Evolutionary conservation across 306 rosid genomes (phyloP), one percentile per base, ranked within the genome.

Genomic region (Castanea sativa): DNA sequence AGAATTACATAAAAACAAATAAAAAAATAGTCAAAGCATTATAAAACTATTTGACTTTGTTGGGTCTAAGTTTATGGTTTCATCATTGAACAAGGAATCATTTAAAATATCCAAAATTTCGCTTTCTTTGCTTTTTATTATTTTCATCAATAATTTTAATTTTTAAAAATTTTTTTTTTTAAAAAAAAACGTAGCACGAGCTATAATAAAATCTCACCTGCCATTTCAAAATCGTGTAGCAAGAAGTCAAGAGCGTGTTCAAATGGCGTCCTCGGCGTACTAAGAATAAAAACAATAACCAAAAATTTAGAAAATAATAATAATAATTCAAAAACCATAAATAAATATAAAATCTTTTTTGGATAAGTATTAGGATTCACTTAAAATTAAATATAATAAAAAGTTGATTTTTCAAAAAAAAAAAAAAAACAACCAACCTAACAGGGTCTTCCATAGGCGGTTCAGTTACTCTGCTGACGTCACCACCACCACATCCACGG

Each of bases 211-310:
- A 75, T 82, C 90, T 55, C 71, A 92, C 99, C 99, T 81, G 99
- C 93, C 99, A 94, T 94, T 89, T 94, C 99, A 68, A 94, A 94
- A 88, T 94, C 99, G 76, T 94, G 99, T 6, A 94, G 88, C 43
- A 89, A 86, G 77, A 94, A 94, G 82, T 94, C 97, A 84, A 94
- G 88, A 73, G 99, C 99, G 52, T 88, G 87, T 43, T 94, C 99
- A 43, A 92, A 86, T 1, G 97, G 97, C 63, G 96, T 89, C 85
- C 86, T 85, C 49, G 90, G 93, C 63, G 82, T 83, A 74, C 97
- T 92, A 63, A 60, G 76, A 64, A 73, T 49, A 58, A 77, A 76
- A 75, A 18, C 13, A 76, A 83, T 33, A 5, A 21, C 9, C 18
- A 78, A 57, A 77, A 58, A 4, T 41, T 41, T 8, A 21, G 49